These are phyloP conservation scores for Cercospora berteroae DNA, from an alignment of 2,329 filamentous ascomycete genomes.

Conservation along the genomic window DNA sequence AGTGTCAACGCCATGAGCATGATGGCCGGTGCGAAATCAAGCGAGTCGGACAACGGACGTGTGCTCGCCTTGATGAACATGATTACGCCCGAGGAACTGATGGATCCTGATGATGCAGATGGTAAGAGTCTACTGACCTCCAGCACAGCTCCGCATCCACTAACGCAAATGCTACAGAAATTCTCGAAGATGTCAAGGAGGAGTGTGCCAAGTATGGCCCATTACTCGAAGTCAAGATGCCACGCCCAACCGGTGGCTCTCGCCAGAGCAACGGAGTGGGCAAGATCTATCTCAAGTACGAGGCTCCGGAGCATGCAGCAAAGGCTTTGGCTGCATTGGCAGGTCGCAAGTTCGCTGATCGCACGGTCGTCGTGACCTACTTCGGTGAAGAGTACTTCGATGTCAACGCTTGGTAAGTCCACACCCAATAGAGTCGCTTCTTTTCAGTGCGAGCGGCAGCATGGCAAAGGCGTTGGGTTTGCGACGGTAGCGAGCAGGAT, in stretches of 20 bases:
- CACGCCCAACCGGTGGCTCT: constrained; percentile 77
- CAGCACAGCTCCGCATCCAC: neutral
- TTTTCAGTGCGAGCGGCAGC: neutral
- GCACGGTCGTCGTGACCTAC: constrained; percentile 94
- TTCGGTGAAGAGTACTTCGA: constrained; percentile 99
- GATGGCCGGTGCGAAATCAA: constrained; percentile 79
- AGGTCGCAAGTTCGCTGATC: constrained; percentile 91
- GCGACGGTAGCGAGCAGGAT: neutral
- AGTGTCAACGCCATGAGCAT: constrained; percentile 97
- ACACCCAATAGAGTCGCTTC: neutral
- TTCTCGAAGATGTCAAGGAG: constrained; percentile 87
- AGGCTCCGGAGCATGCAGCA: constrained; percentile 70
- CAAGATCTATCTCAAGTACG: constrained; percentile 97
- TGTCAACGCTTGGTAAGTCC: constrained; percentile 75
- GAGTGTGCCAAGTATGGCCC: constrained; percentile 90
- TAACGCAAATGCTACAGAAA: constrained; percentile 61
- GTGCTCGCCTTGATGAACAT: constrained; percentile 96
- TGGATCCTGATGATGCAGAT: constrained; percentile 93
- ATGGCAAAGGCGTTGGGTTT: neutral
- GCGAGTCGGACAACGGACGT: constrained; percentile 73
- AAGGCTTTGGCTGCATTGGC: constrained; percentile 87
- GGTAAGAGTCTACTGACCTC: constrained; percentile 54
- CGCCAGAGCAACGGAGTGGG: constrained; percentile 85
- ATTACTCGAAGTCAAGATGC: constrained; percentile 87
- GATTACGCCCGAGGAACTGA: constrained; percentile 92